These are phyloP conservation scores for Phragmites australis DNA, from an alignment of 176 grass and related monocot genomes.

Conservation along the genomic window DNA sequence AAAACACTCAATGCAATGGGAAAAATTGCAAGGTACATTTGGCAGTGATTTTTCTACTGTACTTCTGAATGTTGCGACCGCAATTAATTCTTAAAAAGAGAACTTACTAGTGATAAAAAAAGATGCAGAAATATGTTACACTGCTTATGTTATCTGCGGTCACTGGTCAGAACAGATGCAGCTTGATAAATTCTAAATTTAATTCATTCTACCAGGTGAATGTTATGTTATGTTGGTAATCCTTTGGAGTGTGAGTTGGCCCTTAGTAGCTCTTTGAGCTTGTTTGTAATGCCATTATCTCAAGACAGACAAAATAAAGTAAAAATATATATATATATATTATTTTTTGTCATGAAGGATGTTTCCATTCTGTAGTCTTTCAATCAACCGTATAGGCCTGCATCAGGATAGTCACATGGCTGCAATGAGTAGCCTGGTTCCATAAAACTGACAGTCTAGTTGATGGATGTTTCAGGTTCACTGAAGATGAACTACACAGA, in stretches of 20 bases:
- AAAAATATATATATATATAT: neutral
- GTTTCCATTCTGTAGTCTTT: constrained; percentile 14
- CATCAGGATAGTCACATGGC: constrained; percentile 31
- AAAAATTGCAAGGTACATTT: constrained; percentile 7
- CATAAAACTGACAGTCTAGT: constrained; percentile 22
- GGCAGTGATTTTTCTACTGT: neutral
- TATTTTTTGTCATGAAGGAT: constrained; percentile 4
- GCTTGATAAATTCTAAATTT: constrained; percentile 14
- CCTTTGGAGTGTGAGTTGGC: constrained; percentile 1
- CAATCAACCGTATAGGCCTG: neutral
- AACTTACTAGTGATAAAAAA: constrained; percentile 1
- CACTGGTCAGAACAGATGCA: neutral
- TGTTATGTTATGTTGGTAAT: constrained; percentile 8
- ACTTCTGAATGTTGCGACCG: neutral
- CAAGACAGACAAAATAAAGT: neutral
- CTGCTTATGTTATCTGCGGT: constrained; percentile 6
- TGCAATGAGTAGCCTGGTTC: constrained; percentile 9
- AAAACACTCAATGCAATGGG: neutral
- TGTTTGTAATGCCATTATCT: constrained; percentile 18
- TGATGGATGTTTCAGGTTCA: constrained; percentile 62
- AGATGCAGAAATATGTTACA: neutral
- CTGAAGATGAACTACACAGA: constrained; percentile 77
- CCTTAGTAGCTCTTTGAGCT: neutral
- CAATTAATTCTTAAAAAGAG: constrained; percentile 6
- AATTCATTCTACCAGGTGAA: neutral